Percentiles rank a stretch among this genome's conserved stretches.
Evolutionary conservation across 108 stramenopile genomes (phyloP).

Genomic region (Pseudonitzschia pungens): DNA sequence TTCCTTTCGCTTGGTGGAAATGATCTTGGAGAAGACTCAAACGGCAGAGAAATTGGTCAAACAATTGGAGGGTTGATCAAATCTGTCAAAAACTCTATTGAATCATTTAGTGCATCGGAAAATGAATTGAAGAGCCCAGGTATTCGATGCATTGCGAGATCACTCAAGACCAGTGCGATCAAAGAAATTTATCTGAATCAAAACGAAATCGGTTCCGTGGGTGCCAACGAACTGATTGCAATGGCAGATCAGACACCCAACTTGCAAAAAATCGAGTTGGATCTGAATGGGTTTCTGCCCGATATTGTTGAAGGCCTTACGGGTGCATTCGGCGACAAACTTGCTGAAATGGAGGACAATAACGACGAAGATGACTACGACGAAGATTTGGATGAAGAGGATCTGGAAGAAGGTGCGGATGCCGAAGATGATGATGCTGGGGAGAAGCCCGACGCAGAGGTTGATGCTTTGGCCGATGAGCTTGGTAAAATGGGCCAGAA

Average conservation of each 20-base stretch:
- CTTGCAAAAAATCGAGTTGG: not conserved
- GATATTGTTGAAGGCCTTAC: not conserved
- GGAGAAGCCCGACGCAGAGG: not conserved
- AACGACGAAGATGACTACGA: constrained; percentile 4
- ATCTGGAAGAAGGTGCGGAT: not conserved
- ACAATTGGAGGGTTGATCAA: not conserved
- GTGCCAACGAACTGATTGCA: not conserved
- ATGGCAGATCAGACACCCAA: not conserved
- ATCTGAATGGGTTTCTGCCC: not conserved
- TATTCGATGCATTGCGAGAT: constrained; percentile 6
- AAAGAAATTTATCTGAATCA: constrained; percentile 10
- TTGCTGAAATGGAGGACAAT: not conserved
- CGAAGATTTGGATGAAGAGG: not conserved
- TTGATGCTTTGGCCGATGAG: constrained; percentile 10
- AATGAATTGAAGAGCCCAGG: constrained; percentile 10
- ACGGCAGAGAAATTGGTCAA: not conserved
- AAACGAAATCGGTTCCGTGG: constrained; percentile 1
- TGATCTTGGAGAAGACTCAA: constrained; percentile 6
- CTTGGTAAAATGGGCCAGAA: not conserved
- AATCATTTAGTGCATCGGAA: constrained; percentile 12
- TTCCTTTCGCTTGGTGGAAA: constrained; percentile 20
- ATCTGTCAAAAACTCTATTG: constrained; percentile 2
- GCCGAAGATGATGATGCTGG: not conserved
- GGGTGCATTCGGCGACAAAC: constrained; percentile 1
- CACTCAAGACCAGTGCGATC: not conserved